Conservation (phyloP, 257 asterid genomes). For the Fraxinus americana region DNA sequence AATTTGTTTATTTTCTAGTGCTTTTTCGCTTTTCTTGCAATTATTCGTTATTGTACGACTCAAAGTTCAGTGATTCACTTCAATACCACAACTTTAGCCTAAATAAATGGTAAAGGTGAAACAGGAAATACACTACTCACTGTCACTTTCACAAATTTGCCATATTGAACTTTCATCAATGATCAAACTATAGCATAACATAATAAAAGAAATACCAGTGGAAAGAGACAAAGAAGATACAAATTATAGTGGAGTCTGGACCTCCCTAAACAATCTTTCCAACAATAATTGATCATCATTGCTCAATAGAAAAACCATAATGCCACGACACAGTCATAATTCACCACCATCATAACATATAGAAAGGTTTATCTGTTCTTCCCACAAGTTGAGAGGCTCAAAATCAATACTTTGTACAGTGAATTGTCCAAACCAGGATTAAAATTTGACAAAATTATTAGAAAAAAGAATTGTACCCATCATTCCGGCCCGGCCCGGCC, state of each 20-base stretch:
- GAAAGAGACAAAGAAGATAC: conserved; percentile 46
- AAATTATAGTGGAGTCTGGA: conserved; percentile 53
- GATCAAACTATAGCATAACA: conserved; percentile 21
- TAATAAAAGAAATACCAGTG: conserved; percentile 37
- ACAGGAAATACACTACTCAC: conserved; percentile 33
- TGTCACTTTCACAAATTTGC: conserved; percentile 34
- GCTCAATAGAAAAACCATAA: conserved; percentile 45
- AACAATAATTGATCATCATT: conserved; percentile 51
- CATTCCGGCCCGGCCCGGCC: conserved; percentile 36
- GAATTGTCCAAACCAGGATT: conserved; percentile 24
- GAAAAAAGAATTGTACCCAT: conserved; percentile 25
- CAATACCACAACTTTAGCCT: conserved; percentile 21
- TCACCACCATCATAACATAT: conserved; percentile 34
- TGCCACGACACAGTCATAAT: conserved; percentile 48
- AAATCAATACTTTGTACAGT: conserved; percentile 34
- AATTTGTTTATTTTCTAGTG: not conserved
- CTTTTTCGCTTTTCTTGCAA: not conserved
- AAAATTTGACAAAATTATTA: conserved; percentile 10
- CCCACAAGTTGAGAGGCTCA: conserved; percentile 30
- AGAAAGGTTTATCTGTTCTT: conserved; percentile 16
- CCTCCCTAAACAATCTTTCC: conserved; percentile 51
- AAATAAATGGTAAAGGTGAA: conserved; percentile 23
- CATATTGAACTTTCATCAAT: conserved; percentile 24
- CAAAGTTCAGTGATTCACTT: conserved; percentile 7
- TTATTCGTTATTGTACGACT: not conserved